Percentiles rank a stretch among this genome's conserved stretches.
Evolutionary conservation across 2,329 filamentous ascomycete species (phyloP).

Genomic region (Plectosphaerella sp.): DNA sequence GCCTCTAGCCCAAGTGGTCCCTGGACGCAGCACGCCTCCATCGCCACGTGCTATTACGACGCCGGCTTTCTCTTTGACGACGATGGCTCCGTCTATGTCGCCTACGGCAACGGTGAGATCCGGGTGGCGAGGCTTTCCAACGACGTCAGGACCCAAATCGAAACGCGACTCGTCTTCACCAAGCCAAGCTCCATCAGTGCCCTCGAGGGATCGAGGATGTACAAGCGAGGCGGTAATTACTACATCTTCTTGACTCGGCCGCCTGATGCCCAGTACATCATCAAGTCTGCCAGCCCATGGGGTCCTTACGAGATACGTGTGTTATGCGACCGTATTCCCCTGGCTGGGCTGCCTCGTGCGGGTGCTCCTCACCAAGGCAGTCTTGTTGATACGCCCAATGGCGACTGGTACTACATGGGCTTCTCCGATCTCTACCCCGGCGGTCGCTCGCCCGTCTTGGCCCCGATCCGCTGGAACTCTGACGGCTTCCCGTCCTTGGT

Average conservation of each 20-base stretch:
- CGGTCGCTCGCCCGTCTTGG: conserved; percentile 52
- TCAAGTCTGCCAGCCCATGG: conserved; percentile 39
- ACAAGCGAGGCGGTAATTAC: conserved; percentile 48
- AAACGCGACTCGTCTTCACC: not conserved
- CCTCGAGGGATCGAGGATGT: conserved; percentile 47
- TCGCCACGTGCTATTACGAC: conserved; percentile 12
- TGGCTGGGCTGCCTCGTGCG: conserved; percentile 31
- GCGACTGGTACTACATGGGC: conserved; percentile 54
- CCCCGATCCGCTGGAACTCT: conserved; percentile 43
- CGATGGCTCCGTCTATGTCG: conserved; percentile 33
- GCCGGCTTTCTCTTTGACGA: conserved; percentile 29
- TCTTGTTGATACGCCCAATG: conserved; percentile 44
- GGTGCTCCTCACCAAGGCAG: conserved; percentile 50
- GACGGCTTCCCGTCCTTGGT: conserved; percentile 41
- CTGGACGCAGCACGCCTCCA: conserved; percentile 5
- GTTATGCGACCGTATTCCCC: conserved; percentile 33
- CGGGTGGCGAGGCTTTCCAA: conserved; percentile 6
- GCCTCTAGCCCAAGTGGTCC: conserved; percentile 5
- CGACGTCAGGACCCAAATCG: conserved; percentile 2
- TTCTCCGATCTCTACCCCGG: conserved; percentile 51
- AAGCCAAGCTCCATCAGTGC: conserved; percentile 5
- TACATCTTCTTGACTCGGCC: conserved; percentile 45
- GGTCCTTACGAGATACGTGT: conserved; percentile 42
- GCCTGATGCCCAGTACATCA: conserved; percentile 36
- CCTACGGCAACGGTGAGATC: conserved; percentile 29